These are phyloP conservation scores for Wallacemonas rigidus DNA, from an alignment of 208 protist genomes.

Conservation along the genomic window DNA sequence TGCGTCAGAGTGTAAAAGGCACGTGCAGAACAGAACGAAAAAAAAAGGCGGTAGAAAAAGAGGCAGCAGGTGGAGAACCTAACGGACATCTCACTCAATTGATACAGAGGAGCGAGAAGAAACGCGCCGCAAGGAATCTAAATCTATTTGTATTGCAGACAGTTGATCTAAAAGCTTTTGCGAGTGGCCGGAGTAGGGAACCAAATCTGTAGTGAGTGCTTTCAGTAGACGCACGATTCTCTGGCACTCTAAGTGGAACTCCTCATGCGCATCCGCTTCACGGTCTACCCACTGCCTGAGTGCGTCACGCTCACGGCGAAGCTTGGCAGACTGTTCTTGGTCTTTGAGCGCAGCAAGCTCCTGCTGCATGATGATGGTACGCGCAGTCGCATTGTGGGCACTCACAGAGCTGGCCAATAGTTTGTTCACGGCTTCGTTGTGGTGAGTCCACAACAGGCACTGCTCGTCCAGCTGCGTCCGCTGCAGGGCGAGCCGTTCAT, in stretches of 20 bases:
- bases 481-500: neutral
- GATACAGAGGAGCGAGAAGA: neutral
- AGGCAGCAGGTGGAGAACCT: neutral
- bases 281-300: slow-evolving; percentile 10
- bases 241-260: slow-evolving; percentile 23
- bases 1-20: too few species aligned
- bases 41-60: neutral
- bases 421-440: neutral
- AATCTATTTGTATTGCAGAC: neutral
- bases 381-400: neutral
- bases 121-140: slow-evolving; percentile 2
- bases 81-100: neutral
- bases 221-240: slow-evolving; percentile 17
- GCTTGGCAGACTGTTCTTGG: slow-evolving; percentile 23
- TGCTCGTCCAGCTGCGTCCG: neutral
- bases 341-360: slow-evolving; percentile 29
- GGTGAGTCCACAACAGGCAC: neutral
- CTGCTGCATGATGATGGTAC: slow-evolving; percentile 1
- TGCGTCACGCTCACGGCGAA: slow-evolving; percentile 24
- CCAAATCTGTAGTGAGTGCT: slow-evolving; percentile 1
- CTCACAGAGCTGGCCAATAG: neutral
- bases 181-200: neutral
- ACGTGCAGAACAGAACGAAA: too few species aligned
- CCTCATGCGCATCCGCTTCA: neutral
- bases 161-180: neutral